These are phyloP conservation scores for Saxophila tyrrhenica DNA, from an alignment of 495 filamentous ascomycete species.

Conservation along the genomic window DNA sequence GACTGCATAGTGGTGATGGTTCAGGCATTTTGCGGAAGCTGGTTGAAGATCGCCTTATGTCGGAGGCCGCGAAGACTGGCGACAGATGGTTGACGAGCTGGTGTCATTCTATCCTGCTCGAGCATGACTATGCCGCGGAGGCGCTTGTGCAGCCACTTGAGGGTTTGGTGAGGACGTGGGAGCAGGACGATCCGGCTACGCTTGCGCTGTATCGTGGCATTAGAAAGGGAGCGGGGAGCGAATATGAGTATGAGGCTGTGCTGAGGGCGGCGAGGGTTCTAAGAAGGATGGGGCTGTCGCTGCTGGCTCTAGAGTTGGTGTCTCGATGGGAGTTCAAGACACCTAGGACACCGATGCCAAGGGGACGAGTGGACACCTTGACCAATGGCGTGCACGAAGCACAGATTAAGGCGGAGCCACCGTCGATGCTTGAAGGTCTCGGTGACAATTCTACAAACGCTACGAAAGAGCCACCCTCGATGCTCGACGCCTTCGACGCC, in stretches of 20 bases:
- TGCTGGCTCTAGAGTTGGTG: constrained; percentile 74
- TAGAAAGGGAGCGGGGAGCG: constrained; percentile 33
- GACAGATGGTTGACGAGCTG: constrained; percentile 93
- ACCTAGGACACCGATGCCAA: neutral
- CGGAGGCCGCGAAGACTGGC: constrained; percentile 63
- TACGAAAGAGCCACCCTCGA: constrained; percentile 23
- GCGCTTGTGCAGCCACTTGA: constrained; percentile 51
- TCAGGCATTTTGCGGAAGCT: constrained; percentile 63
- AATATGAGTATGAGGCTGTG: constrained; percentile 86
- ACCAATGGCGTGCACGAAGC: constrained; percentile 12
- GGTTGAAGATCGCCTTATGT: constrained; percentile 67
- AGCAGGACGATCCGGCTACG: constrained; percentile 57
- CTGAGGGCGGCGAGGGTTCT: constrained; percentile 81
- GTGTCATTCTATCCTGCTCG: constrained; percentile 88
- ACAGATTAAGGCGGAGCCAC: neutral
- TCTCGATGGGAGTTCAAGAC: constrained; percentile 69
- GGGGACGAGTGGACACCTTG: neutral
- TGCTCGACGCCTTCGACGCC: constrained; percentile 4
- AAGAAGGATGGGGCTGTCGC: constrained; percentile 88
- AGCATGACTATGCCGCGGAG: constrained; percentile 73
- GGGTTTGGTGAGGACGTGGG: constrained; percentile 17
- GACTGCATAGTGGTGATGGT: constrained; percentile 80
- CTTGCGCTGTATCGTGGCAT: constrained; percentile 81
- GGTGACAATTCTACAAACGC: neutral
- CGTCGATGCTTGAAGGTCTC: constrained; percentile 22